Base-by-base conservation (phyloP, 2,329 filamentous ascomycete genomes). In the Chaetomium sp. region DNA sequence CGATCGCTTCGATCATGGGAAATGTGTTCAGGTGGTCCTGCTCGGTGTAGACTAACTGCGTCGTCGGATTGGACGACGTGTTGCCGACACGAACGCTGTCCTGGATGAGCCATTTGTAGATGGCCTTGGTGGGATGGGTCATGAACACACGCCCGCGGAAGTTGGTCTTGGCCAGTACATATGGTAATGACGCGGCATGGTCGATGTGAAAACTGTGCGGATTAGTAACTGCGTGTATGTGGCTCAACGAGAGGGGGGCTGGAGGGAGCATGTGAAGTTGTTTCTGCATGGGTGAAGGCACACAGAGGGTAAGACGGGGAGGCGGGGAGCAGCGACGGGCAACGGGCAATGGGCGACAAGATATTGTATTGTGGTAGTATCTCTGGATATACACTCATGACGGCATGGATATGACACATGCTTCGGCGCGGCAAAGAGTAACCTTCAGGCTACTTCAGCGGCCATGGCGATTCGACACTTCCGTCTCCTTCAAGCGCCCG, bases 21-120 rank as follows among this genome's bases (percentile, higher is more conserved):
- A 97, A 92, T 0, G 92, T 97, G 60, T 90, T 91, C 34, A 96
- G 79, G 71, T 97, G 91, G 68, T 99, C 94, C 64, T 92, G 87
- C 72, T 99, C 94, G 1, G 90, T 96, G 70, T 96, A 99, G 46
- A 97, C 84, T 68, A 89, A 78, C 78, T 94, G 80, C 66, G 88
- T 78, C 0, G 77, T 78, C 53, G 78, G 74, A 61, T 82, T 81
- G 8, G 81, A 83, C 1, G 82, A 84, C 4, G 81, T 85, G 67
- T 85, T 88, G 69, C 87, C 87, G 35, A 99, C 91, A 57, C 94
- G 86, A 45, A 99, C 89, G 63, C 91, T 95, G 72, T 99, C 94
- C 71, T 96, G 91, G 60, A 97, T 96, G 51, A 97, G 84, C 92
- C 94, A 97, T 74, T 97, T 97, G 81, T 99, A 99, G 70, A 99